Evolutionary conservation across 1,284 basidiomycete genomes (phyloP).

Genomic region (Puccinia polysora): DNA sequence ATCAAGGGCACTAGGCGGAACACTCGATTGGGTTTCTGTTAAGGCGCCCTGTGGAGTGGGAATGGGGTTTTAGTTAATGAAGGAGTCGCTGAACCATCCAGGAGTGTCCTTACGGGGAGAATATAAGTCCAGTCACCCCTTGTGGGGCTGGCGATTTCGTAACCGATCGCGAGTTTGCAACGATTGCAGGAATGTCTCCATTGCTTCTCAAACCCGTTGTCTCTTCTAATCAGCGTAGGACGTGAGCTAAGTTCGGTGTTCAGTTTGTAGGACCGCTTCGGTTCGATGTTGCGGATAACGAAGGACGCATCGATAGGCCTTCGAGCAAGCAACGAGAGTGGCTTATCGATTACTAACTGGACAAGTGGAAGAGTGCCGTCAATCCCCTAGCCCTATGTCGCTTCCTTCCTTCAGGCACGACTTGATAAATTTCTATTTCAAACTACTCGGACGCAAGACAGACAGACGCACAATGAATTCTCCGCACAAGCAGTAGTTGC

Average conservation of each 20-base stretch:
- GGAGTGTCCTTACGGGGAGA: conserved; percentile 17
- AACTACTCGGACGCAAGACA: background rate
- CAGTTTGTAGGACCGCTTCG: conserved; percentile 35
- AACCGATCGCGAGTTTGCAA: conserved; percentile 26
- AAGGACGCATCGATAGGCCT: conserved; percentile 10
- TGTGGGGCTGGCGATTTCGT: background rate
- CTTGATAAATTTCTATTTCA: too few relatives aligned
- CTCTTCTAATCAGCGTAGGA: background rate
- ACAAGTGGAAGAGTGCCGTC: too few relatives aligned
- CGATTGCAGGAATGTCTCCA: conserved; percentile 12
- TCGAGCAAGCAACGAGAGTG: background rate
- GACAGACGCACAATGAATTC: conserved; percentile 32
- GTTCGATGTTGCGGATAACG: conserved; percentile 14
- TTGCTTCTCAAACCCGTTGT: conserved; percentile 23
- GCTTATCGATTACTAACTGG: conserved; percentile 40
- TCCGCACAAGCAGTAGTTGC: conserved; percentile 39
- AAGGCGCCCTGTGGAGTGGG: conserved; percentile 21
- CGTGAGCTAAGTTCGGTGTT: background rate
- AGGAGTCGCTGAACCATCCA: background rate
- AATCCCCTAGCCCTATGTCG: too few relatives aligned
- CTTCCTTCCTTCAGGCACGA: too few relatives aligned
- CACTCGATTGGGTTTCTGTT: conserved; percentile 41
- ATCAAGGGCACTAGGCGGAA: conserved; percentile 28
- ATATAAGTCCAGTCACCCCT: conserved; percentile 35
- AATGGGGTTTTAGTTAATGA: background rate